A percentile compares a stretch with the other conserved stretches of the same genome.
Conservation (phyloP, 768 basidiomycete genomes). For the Glaciozyma antarctica region DNA sequence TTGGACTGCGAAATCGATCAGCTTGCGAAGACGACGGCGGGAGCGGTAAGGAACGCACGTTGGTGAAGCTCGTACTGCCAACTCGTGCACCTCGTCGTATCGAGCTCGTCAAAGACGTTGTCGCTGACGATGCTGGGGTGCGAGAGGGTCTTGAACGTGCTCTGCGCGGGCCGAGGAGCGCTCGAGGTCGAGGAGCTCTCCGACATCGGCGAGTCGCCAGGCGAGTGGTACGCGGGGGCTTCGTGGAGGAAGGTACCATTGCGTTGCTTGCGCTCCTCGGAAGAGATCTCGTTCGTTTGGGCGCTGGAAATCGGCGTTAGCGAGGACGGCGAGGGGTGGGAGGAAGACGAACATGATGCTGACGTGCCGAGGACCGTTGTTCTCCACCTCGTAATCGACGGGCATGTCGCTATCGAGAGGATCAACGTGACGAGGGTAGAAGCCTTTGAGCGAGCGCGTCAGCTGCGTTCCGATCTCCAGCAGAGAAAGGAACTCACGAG, state of each 20-base stretch:
- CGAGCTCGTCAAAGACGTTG: constrained; percentile 69
- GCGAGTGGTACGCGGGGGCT: constrained; percentile 27
- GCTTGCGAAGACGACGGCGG: no score
- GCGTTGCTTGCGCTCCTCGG: constrained; percentile 22
- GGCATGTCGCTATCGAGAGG: background rate
- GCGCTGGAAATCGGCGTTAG: constrained; percentile 5
- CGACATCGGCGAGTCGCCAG: background rate
- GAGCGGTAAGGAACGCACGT: constrained; percentile 5
- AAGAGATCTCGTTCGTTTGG: constrained; percentile 26
- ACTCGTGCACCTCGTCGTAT: constrained; percentile 57
- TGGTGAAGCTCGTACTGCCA: constrained; percentile 58
- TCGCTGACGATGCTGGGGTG: constrained; percentile 32
- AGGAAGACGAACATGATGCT: constrained; percentile 18
- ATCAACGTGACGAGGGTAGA: constrained; percentile 28
- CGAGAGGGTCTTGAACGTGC: constrained; percentile 28
- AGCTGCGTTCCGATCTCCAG: background rate
- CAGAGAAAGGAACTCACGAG: constrained; percentile 21
- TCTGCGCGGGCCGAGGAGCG: constrained; percentile 8
- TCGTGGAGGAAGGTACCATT: constrained; percentile 2
- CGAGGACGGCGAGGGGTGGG: fast-evolving
- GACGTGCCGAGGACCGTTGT: constrained; percentile 13
- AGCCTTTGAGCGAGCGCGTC: constrained; percentile 5
- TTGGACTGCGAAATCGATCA: constrained; percentile 14
- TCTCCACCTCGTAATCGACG: background rate
- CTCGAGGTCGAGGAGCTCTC: background rate